A percentile compares a stretch with the other conserved stretches of the same genome.
These are phyloP conservation scores for Pseudoneurospora amorphoporcata DNA, from an alignment of 495 filamentous ascomycete genomes.

Conservation along the genomic window DNA sequence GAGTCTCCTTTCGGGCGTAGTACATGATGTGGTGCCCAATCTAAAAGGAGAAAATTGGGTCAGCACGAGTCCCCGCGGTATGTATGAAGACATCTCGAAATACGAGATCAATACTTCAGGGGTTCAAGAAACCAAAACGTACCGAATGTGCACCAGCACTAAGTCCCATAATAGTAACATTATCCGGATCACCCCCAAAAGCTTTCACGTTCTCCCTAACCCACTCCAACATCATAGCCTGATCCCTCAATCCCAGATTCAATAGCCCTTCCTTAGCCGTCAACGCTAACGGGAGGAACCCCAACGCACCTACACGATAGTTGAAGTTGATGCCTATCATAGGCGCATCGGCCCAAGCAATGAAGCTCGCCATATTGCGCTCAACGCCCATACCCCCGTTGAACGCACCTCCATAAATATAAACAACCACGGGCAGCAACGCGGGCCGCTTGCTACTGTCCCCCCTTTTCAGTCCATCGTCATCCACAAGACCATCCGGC, in stretches of 20 bases:
- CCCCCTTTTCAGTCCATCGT: background rate
- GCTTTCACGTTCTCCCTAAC: slow-evolving; percentile 47
- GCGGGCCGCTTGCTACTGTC: slow-evolving; percentile 11
- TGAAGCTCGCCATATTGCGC: slow-evolving; percentile 40
- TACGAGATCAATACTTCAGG: background rate
- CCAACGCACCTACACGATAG: slow-evolving; percentile 59
- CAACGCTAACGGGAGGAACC: slow-evolving; percentile 49
- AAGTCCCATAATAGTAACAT: slow-evolving; percentile 56
- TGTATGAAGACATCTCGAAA: background rate
- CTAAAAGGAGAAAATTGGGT: slow-evolving; percentile 22
- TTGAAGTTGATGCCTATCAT: slow-evolving; percentile 55
- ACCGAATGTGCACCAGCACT: slow-evolving; percentile 60
- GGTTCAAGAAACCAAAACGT: slow-evolving; percentile 9
- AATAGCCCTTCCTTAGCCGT: slow-evolving; percentile 45
- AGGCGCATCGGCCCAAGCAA: slow-evolving; percentile 41
- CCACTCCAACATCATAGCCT: slow-evolving; percentile 55
- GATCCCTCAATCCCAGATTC: slow-evolving; percentile 63
- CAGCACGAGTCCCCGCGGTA: background rate
- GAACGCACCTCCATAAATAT: slow-evolving; percentile 47
- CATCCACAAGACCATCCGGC: slow-evolving; percentile 22
- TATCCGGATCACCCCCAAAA: slow-evolving; percentile 52
- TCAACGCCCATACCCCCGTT: slow-evolving; percentile 34
- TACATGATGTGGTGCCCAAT: slow-evolving; percentile 56
- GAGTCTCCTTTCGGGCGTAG: slow-evolving; percentile 22
- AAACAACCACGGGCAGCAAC: slow-evolving; percentile 49